Base-by-base conservation (phyloP, 208 protist species). In the Acanthamoeba healyi region DNA sequence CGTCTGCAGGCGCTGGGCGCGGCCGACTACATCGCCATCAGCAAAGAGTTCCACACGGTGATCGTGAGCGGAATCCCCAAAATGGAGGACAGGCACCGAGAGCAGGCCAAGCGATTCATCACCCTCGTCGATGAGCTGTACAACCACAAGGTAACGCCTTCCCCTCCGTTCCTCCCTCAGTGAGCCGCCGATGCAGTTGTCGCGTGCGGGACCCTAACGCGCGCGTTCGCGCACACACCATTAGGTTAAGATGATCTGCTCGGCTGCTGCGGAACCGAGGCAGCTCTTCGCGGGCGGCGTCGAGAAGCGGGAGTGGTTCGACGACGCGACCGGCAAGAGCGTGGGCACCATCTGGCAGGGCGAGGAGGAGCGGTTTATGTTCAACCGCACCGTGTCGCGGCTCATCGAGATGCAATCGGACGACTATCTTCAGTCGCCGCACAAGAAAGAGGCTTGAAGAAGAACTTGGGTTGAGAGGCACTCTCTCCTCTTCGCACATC, bases 71-170 rank as follows among this genome's bases (percentile, higher is more conserved):
- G 92, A 38, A 95, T 98, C 46, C 97, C 97, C 29, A 40, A 72
- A 4, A 95, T 98, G 72, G 96, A 94, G 17, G 46, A 70, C 49
- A 44, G 89, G 0, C 82, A 95, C 44, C 74, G 94, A 19, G 97
- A 97, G 49, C 36, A 95, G 56, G 95, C 95, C n/a, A 70, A 96
- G 46, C 94, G 97, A 51, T 97, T 98, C 61, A 98, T 98, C 32
- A 96, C 82, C 6, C 95, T 98, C 10, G 36, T 98, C 26, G 97
- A 98, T 94, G 97, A 95, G 24, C 84, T 98, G 0, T 98, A 98
- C 93, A 94, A 98, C 74, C 94, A 97, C 58, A 95, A 96, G 58
- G 96, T 93, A n/a, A n/a, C n/a, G n/a, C n/a, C n/a, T n/a, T n/a
- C n/a, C n/a, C n/a, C n/a, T n/a, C n/a, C n/a, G n/a, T n/a, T n/a